Evolutionary conservation across 2,329 filamentous ascomycete genomes (phyloP), one percentile per base, ranked within the genome.

Genomic region (Botrytis pseudocinerea): DNA sequence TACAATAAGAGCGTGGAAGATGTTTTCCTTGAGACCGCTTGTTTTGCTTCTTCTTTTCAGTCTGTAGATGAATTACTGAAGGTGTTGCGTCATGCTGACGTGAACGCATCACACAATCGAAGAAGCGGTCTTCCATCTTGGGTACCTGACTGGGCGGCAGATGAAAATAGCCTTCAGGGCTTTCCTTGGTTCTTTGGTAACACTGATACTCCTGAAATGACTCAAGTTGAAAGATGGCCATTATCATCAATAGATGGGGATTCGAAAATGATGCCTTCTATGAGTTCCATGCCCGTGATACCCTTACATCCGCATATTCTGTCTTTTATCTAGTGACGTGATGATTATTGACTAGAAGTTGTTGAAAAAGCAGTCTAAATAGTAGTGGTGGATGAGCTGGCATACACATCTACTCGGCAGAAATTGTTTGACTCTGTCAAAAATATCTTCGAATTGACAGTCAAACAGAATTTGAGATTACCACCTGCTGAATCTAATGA

Each of bases 261-360:
- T n/a, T 3, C 2, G 12, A 51, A 25, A 51, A 14, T 4, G 2
- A 51, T 7, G 14, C 3, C n/a, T 0, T 9, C n/a, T 0, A 14
- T 54, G 25, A n/a, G 4, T 4, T 54, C 51, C 12, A 28, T 54
- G 28, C 14, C n/a, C 6, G n/a, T 20, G 14, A 44, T 44, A 44
- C 42, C 42, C 5, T 18, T 1, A 2, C 16, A 28, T 28, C 51
- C 51, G 16, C 14, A 8, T 4, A n/a, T 28, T 28, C 16, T 54
- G 51, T 54, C 25, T 54, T 28, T 54, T n/a, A 5, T n/a, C 0
- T 54, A 54, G 0, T 12, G 48, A 0, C 0, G 5, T 2, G n/a
- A 6, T 7, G 18, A 42, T 25, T 16, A 16, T 7, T 0, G 16
- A 18, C 12, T 54, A 8, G 12, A 28, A 8, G 12, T 54, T 7